Percentiles rank a stretch among this genome's conserved stretches.
phyloP scores from a whole-genome alignment of 148 eudicot genomes.

The Dianthus caryophyllus region DNA sequence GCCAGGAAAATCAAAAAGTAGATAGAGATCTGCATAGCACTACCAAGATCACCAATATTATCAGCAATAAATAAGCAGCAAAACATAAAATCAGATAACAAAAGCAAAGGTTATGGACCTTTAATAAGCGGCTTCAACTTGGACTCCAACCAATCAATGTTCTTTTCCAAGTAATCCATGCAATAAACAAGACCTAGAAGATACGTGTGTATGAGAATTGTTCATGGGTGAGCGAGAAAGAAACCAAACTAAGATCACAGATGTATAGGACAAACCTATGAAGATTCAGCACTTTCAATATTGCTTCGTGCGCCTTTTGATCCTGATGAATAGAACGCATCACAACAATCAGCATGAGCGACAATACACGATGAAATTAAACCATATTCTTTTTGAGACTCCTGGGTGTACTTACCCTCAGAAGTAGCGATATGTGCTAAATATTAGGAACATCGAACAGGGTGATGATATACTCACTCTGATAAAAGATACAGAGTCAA shows the following conservation, averaged over 20 bases:
- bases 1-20: conserved; percentile 97
- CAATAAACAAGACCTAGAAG: conserved; percentile 92
- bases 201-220: conserved; percentile 1
- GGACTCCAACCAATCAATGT: conserved; percentile 88
- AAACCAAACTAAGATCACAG: conserved; percentile 12
- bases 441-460: conserved; percentile 92
- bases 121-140: conserved; percentile 80
- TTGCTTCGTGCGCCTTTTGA: conserved; percentile 94
- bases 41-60: background rate
- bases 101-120: conserved; percentile 39
- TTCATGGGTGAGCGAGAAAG: background rate
- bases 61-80: background rate
- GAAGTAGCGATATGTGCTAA: conserved; percentile 87
- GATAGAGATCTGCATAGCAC: conserved; percentile 78
- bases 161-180: conserved; percentile 96
- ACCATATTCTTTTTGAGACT: conserved; percentile 3
- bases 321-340: conserved; percentile 41
- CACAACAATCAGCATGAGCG: conserved; percentile 4
- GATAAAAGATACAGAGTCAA: conserved; percentile 19
- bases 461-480: conserved; percentile 69
- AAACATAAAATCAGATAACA: background rate
- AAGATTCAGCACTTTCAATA: conserved; percentile 75
- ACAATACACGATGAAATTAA: background rate
- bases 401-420: conserved; percentile 76
- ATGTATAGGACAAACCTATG: conserved; percentile 48